Conservation (phyloP, 1,284 basidiomycete genomes). For the Papiliotrema fonsecae region DNA sequence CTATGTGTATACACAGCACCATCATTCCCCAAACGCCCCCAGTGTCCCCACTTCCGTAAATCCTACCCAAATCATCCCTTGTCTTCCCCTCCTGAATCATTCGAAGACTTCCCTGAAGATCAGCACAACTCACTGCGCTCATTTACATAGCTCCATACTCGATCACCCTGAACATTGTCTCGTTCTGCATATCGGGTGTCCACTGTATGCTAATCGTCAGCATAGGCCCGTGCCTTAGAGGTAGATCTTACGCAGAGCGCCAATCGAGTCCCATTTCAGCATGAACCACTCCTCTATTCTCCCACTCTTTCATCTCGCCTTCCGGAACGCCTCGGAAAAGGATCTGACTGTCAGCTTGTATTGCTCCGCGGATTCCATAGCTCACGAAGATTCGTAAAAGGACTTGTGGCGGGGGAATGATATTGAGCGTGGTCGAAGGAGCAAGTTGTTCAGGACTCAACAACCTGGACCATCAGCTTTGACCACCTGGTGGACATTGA, state of each 20-base stretch:
- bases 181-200: conserved; percentile 29
- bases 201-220: conserved; percentile 32
- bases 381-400: conserved; percentile 38
- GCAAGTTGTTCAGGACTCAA: conserved; percentile 32
- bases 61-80: too few species aligned
- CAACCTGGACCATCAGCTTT: conserved; percentile 20
- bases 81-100: not conserved
- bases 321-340: conserved; percentile 39
- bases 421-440: conserved; percentile 21
- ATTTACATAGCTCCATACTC: conserved; percentile 46
- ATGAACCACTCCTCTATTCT: conserved; percentile 25
- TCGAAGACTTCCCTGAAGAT: conserved; percentile 5
- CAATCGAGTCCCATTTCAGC: conserved; percentile 42
- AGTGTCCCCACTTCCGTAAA: too few species aligned
- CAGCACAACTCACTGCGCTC: not conserved
- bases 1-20: too few species aligned
- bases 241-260: conserved; percentile 33
- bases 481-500: not conserved
- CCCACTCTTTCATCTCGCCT: conserved; percentile 37
- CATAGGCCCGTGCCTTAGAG: not conserved
- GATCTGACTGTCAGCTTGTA: conserved; percentile 20
- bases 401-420: conserved; percentile 37
- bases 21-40: too few species aligned
- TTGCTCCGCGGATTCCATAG: not conserved
- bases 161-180: conserved; percentile 39